Percentiles rank a stretch among this genome's conserved stretches.
Conservation (phyloP, 805 yeast species). For the Isabelozyma gotoi region DNA sequence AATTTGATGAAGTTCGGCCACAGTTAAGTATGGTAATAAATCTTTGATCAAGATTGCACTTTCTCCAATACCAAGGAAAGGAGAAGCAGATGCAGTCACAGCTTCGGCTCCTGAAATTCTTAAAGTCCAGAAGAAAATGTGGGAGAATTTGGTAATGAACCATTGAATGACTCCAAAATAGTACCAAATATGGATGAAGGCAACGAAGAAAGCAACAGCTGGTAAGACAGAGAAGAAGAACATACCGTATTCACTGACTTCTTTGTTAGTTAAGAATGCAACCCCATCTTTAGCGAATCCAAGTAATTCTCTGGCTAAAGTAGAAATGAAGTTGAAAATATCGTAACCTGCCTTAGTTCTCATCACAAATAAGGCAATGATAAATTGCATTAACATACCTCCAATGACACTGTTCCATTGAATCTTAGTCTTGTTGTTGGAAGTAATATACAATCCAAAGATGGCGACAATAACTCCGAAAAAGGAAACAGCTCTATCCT, state of each 20-base stretch:
- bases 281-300: slow-evolving; percentile 61
- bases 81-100: slow-evolving; percentile 65
- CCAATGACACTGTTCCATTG: slow-evolving; percentile 61
- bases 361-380: slow-evolving; percentile 59
- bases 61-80: slow-evolving; percentile 67
- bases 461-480: slow-evolving; percentile 53
- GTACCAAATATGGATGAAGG: slow-evolving; percentile 59
- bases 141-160: slow-evolving; percentile 55
- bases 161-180: slow-evolving; percentile 62
- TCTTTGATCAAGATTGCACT: slow-evolving; percentile 61
- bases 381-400: slow-evolving; percentile 59
- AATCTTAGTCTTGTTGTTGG: slow-evolving; percentile 44
- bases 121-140: slow-evolving; percentile 60
- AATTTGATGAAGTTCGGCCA: slow-evolving; percentile 61
- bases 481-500: slow-evolving; percentile 58
- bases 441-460: slow-evolving; percentile 42
- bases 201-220: slow-evolving; percentile 63
- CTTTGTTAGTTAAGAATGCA: slow-evolving; percentile 51
- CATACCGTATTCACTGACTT: slow-evolving; percentile 40
- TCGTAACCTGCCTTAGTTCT: slow-evolving; percentile 61
- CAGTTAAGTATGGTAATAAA: slow-evolving; percentile 56
- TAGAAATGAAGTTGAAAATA: slow-evolving; percentile 59
- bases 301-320: slow-evolving; percentile 55
- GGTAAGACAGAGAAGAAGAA: slow-evolving; percentile 61
- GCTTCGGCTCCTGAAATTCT: slow-evolving; percentile 64